Conservation (phyloP, 345 rosid species). For the Pistacia integerrima region DNA sequence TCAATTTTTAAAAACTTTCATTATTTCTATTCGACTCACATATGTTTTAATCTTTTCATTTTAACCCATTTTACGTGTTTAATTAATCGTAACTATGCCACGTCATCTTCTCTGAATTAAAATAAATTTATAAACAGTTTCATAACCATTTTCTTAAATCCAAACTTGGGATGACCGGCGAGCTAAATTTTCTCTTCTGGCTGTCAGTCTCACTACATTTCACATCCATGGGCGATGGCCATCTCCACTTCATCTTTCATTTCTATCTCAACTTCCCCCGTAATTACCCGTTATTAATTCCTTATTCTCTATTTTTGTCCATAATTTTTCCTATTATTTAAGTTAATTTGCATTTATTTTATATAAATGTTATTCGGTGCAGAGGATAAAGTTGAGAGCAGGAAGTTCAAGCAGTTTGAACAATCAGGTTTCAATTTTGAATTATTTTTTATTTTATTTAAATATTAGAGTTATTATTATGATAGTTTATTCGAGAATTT, state of each 20-base stretch:
- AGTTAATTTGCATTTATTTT: neutral
- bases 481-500: neutral
- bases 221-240: conserved; percentile 30
- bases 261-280: conserved; percentile 33
- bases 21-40: no score
- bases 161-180: no score
- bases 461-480: neutral
- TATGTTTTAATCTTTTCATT: no score
- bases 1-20: no score
- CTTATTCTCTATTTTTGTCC: neutral
- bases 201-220: neutral
- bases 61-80: no score
- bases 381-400: conserved; percentile 36
- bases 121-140: no score
- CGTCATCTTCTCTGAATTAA: no score
- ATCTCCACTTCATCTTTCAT: conserved; percentile 23
- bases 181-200: no score
- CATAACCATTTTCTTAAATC: no score
- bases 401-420: conserved; percentile 19
- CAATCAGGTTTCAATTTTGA: conserved; percentile 26
- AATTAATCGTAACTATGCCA: no score
- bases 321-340: no score
- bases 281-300: conserved; percentile 1
- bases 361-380: conserved; percentile 8
- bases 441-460: neutral